phyloP scores from a whole-genome alignment of 352 stramenopile genomes.

The Phytophthora kernoviae region DNA sequence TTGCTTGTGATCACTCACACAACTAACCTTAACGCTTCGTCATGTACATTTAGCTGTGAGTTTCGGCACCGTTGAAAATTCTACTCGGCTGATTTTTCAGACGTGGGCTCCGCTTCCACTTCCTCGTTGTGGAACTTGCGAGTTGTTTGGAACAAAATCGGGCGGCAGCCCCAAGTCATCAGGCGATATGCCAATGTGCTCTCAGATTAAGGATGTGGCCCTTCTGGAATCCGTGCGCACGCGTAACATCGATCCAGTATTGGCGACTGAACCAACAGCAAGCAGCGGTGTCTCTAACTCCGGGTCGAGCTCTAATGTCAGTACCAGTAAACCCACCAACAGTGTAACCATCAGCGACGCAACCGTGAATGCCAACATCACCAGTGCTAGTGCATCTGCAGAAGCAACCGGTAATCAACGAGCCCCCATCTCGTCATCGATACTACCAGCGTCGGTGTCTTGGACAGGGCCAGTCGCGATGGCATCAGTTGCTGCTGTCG shows the following conservation, averaged over 20 bases:
- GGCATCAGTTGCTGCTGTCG: conserved; percentile 16
- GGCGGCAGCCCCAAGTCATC: neutral
- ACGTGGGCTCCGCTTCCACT: conserved; percentile 49
- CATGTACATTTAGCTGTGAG: conserved; percentile 16
- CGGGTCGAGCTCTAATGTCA: neutral
- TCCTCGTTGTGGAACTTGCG: conserved; percentile 58
- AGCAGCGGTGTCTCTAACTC: neutral
- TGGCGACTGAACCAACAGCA: neutral
- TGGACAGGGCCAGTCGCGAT: conserved; percentile 29
- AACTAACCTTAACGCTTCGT: conserved; percentile 2
- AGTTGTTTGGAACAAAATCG: conserved; percentile 37
- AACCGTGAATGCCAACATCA: neutral
- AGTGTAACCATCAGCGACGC: neutral
- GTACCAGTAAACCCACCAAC: neutral
- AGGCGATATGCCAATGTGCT: conserved; percentile 25
- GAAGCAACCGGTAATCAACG: conserved; percentile 8
- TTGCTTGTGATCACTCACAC: neutral
- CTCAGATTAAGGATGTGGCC: conserved; percentile 38
- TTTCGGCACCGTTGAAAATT: conserved; percentile 21
- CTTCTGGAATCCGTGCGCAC: conserved; percentile 21
- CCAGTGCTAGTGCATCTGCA: conserved; percentile 3
- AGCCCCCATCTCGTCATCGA: conserved; percentile 18
- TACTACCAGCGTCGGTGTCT: conserved; percentile 21
- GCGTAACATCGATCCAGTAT: conserved; percentile 1
- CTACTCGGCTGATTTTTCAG: conserved; percentile 27